These are phyloP conservation scores for Aureobasidium pullulans DNA, from an alignment of 2,329 filamentous ascomycete genomes.

Conservation along the genomic window DNA sequence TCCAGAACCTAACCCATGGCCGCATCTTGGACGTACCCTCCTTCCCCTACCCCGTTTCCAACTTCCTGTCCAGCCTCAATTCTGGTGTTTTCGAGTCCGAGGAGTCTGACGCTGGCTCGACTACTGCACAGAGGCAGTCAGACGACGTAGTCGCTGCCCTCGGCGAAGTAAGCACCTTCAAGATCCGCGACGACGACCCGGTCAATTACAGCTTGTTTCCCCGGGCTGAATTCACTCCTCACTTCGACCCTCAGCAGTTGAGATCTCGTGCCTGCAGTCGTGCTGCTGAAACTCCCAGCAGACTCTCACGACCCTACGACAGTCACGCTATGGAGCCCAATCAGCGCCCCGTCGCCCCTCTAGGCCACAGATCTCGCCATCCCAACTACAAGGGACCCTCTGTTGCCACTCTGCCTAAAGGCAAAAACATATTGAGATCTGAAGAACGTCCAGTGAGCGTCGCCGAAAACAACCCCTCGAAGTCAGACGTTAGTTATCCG, in stretches of 20 bases:
- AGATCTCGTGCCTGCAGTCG: no score
- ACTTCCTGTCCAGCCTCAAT: background rate
- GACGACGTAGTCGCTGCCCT: background rate
- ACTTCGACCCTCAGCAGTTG: no score
- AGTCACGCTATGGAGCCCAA: no score
- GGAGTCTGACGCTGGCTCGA: background rate
- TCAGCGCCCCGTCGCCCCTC: no score
- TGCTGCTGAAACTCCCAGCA: background rate
- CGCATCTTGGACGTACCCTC: background rate
- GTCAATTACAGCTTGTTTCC: background rate
- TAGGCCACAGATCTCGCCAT: no score
- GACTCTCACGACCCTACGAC: background rate
- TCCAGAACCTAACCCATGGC: background rate
- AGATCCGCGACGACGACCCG: background rate
- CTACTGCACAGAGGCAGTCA: background rate
- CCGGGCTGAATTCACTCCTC: background rate
- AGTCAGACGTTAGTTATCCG: background rate
- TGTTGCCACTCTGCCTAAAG: no score
- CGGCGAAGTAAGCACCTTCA: background rate
- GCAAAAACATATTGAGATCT: no score
- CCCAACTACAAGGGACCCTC: no score
- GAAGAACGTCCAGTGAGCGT: no score
- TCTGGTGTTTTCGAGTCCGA: background rate
- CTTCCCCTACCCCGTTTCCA: background rate
- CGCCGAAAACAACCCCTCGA: background rate